Conservation (phyloP, 2,329 filamentous ascomycete species). For the Escovopsis weberi region DNA sequence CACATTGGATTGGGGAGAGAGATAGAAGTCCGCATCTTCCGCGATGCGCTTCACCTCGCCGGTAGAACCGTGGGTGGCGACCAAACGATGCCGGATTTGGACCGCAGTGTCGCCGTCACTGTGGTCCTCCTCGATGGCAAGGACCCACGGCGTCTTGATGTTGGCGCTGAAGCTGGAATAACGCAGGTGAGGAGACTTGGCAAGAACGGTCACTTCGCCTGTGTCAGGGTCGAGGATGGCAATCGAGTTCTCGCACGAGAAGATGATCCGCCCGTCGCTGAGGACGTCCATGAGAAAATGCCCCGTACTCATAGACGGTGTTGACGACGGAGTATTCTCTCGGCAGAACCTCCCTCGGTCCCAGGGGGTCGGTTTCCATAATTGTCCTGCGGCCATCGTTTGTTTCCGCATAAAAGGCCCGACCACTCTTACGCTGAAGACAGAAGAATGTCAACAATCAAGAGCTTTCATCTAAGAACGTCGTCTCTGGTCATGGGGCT, state of each 20-base stretch:
- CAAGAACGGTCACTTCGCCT: constrained; percentile 18
- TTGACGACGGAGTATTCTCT: constrained; percentile 27
- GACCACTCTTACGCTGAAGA: constrained; percentile 14
- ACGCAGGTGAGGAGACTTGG: constrained; percentile 20
- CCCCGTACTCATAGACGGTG: constrained; percentile 39
- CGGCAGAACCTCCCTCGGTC: constrained; percentile 27
- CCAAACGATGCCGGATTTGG: constrained; percentile 23
- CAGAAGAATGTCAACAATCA: neutral
- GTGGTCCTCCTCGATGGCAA: constrained; percentile 40
- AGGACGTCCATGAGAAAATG: constrained; percentile 27
- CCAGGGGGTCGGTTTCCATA: constrained; percentile 23
- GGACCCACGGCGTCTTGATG: constrained; percentile 23
- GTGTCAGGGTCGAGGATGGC: constrained; percentile 26
- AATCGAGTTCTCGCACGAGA: constrained; percentile 31
- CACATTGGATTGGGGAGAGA: constrained; percentile 31
- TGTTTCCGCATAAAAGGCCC: constrained; percentile 24
- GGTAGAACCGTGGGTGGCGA: constrained; percentile 25
- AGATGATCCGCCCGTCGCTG: constrained; percentile 27
- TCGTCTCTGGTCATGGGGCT: neutral
- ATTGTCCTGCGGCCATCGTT: constrained; percentile 29
- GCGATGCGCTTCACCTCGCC: constrained; percentile 25
- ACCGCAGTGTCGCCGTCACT: constrained; percentile 15
- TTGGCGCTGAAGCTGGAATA: constrained; percentile 33
- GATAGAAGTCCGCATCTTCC: constrained; percentile 37
- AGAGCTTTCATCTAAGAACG: no score